Evolutionary conservation across 1,284 basidiomycete species (phyloP).

Genomic region (Thecaphora frezii): DNA sequence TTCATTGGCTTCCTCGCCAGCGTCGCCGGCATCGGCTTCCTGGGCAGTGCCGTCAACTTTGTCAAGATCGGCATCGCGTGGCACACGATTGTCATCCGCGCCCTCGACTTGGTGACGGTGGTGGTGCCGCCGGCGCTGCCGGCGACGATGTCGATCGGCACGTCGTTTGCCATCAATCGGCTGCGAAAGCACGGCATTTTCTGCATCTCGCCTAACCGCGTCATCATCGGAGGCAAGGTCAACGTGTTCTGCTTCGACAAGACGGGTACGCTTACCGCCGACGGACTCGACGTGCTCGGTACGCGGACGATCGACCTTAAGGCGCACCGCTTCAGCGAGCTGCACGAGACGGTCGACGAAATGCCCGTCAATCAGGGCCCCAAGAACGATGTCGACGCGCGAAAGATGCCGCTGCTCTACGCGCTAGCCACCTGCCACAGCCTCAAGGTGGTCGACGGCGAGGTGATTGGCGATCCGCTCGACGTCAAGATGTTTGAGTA

Average conservation of each 20-base stretch:
- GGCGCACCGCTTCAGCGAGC: slow-evolving; percentile 79
- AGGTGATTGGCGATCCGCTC: slow-evolving; percentile 89
- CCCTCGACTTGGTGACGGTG: slow-evolving; percentile 94
- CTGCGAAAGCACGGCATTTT: slow-evolving; percentile 87
- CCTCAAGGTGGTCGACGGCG: slow-evolving; percentile 84
- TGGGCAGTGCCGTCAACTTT: slow-evolving; percentile 78
- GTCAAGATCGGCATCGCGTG: slow-evolving; percentile 78
- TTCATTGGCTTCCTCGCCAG: slow-evolving; percentile 90
- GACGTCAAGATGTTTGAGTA: slow-evolving; percentile 89
- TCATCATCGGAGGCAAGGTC: slow-evolving; percentile 94
- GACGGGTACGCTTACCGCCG: slow-evolving; percentile 96
- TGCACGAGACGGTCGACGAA: slow-evolving; percentile 83
- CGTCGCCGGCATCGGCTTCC: slow-evolving; percentile 76
- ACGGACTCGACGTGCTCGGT: slow-evolving; percentile 88
- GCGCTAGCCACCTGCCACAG: slow-evolving; percentile 96
- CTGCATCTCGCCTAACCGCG: slow-evolving; percentile 93
- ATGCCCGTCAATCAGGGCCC: slow-evolving; percentile 66
- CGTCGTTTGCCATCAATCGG: slow-evolving; percentile 88
- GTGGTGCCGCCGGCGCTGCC: slow-evolving; percentile 97
- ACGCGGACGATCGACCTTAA: slow-evolving; percentile 54
- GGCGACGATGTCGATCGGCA: slow-evolving; percentile 95
- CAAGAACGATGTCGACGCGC: slow-evolving; percentile 62
- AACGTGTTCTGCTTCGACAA: slow-evolving; percentile 99
- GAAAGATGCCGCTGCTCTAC: slow-evolving; percentile 81
- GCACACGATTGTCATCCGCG: slow-evolving; percentile 88